Conservation (phyloP, 2,329 filamentous ascomycete genomes). For the Eurotiales sp. region DNA sequence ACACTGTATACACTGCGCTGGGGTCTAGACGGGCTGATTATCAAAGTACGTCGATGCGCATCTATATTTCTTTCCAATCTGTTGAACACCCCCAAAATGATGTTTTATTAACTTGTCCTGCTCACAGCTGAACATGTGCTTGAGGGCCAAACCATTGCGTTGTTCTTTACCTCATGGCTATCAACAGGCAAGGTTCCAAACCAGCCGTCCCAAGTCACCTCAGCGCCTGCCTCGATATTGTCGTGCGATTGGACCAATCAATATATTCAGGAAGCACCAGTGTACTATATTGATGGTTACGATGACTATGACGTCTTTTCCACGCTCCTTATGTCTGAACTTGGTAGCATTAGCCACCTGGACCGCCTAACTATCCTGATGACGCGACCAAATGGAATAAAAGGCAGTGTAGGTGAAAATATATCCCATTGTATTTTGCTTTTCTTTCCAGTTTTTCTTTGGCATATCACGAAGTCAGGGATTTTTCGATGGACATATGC, state of each 20-base stretch:
- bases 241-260: not conserved
- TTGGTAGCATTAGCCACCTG: not conserved
- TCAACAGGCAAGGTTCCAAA: not conserved
- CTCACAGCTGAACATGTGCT: slow-evolving; percentile 3
- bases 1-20: not conserved
- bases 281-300: too few relatives aligned
- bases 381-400: not conserved
- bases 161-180: slow-evolving; percentile 3
- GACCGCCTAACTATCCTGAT: not conserved
- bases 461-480: too few relatives aligned
- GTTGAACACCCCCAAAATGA: too few relatives aligned
- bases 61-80: not conserved
- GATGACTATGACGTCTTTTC: too few relatives aligned
- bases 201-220: not conserved
- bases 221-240: not conserved
- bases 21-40: not conserved
- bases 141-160: not conserved
- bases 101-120: too few relatives aligned
- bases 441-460: not conserved
- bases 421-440: not conserved
- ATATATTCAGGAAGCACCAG: too few relatives aligned
- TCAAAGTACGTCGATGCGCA: not conserved
- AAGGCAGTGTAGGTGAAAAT: not conserved
- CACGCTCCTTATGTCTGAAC: too few relatives aligned
- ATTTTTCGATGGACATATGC: too few relatives aligned